Conservation (phyloP, 345 rosid genomes). For the Citrus cavaleriei region DNA sequence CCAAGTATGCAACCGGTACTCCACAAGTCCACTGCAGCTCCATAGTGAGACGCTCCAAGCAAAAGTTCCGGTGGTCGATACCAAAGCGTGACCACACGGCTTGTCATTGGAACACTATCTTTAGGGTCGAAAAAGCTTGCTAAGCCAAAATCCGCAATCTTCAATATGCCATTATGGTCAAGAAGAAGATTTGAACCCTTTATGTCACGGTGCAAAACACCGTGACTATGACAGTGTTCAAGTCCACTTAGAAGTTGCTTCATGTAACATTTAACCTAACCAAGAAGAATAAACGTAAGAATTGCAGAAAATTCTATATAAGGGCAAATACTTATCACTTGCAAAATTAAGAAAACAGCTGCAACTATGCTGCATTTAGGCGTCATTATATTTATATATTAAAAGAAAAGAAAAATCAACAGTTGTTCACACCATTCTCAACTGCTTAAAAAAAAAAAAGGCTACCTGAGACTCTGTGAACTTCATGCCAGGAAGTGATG, state of each 20-base stretch:
- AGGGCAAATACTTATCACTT: neutral
- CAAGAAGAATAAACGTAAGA: neutral
- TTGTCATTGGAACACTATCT: constrained; percentile 57
- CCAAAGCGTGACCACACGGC: constrained; percentile 99
- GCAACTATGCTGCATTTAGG: neutral
- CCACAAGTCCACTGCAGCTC: constrained; percentile 92
- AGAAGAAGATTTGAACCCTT: constrained; percentile 97
- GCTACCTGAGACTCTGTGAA: constrained; percentile 90
- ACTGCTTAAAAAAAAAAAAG: constrained; percentile 4
- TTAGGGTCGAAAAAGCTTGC: constrained; percentile 73
- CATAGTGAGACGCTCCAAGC: constrained; percentile 82
- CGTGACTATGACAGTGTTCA: constrained; percentile 82
- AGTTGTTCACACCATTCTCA: neutral
- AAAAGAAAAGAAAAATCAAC: neutral
- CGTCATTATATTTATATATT: neutral
- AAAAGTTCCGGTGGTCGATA: constrained; percentile 97
- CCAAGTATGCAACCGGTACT: constrained; percentile 97
- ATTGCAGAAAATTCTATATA: neutral
- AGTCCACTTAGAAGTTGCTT: constrained; percentile 90
- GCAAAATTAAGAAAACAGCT: neutral
- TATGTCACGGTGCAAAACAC: constrained; percentile 90
- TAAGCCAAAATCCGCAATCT: constrained; percentile 95
- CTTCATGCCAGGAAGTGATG: constrained; percentile 75
- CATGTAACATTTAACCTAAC: constrained; percentile 94
- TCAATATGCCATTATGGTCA: constrained; percentile 72